These are phyloP conservation scores for Clohesyomyces aquaticus DNA, from an alignment of 495 filamentous ascomycete genomes.

Conservation along the genomic window DNA sequence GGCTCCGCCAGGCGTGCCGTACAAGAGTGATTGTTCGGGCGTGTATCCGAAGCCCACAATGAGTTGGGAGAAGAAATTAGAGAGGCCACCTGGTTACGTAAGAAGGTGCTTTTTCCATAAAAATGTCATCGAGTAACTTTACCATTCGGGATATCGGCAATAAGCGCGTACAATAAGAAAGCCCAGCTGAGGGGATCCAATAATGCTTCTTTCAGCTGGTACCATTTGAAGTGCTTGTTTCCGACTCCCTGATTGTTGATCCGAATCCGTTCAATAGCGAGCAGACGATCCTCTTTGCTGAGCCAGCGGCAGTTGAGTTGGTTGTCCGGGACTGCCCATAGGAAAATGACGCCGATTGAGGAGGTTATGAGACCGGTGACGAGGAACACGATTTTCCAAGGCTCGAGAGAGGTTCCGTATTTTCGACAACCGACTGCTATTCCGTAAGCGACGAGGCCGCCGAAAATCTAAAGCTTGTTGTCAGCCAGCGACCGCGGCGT, in stretches of 20 bases:
- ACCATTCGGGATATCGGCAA: conserved; percentile 66
- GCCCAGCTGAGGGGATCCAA: conserved; percentile 55
- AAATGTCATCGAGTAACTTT: background rate
- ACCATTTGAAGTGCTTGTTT: conserved; percentile 49
- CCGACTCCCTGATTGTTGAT: conserved; percentile 48
- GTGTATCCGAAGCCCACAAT: conserved; percentile 64
- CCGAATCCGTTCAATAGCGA: conserved; percentile 49
- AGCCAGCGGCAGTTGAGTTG: conserved; percentile 71
- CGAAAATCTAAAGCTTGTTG: conserved; percentile 52
- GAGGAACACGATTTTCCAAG: conserved; percentile 73
- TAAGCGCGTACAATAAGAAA: conserved; percentile 64
- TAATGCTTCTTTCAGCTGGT: conserved; percentile 48
- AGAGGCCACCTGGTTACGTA: conserved; percentile 57
- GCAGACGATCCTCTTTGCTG: conserved; percentile 61
- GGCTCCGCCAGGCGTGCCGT: conserved; percentile 67
- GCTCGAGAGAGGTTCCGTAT: conserved; percentile 58
- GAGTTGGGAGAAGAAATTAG: conserved; percentile 73
- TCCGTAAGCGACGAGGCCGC: conserved; percentile 66
- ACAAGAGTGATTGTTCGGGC: conserved; percentile 63
- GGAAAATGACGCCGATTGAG: conserved; percentile 60
- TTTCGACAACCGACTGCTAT: conserved; percentile 61
- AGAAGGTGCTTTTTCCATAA: background rate
- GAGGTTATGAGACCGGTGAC: conserved; percentile 66
- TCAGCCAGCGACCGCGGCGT: too few species aligned
- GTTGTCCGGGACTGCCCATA: conserved; percentile 69